Evolutionary conservation across 805 yeast genomes (phyloP).

Genomic region (Priceomyces fermenticarens): DNA sequence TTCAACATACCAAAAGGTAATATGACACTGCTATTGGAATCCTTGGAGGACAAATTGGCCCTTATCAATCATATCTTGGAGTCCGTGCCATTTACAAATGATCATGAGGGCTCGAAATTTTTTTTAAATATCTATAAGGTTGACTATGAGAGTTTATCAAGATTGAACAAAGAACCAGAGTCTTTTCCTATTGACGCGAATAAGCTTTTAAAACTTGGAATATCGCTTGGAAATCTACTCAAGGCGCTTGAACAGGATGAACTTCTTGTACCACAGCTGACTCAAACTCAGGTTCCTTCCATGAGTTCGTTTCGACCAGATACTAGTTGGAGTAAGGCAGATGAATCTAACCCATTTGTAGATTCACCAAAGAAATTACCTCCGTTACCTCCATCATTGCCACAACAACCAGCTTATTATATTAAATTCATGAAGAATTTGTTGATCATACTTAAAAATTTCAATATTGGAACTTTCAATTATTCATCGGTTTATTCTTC

Average conservation of each 20-base stretch:
- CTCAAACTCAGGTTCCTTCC: slow-evolving; percentile 18
- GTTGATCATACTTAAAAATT: slow-evolving; percentile 32
- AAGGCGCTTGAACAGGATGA: slow-evolving; percentile 35
- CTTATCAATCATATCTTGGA: slow-evolving; percentile 24
- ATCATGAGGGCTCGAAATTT: slow-evolving; percentile 12
- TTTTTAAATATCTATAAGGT: slow-evolving; percentile 34
- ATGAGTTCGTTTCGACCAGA: slow-evolving; percentile 6
- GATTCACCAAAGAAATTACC: slow-evolving; percentile 1
- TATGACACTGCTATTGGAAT: slow-evolving; percentile 8
- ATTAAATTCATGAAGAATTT: slow-evolving; percentile 33
- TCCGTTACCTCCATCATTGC: neutral
- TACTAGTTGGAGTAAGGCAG: slow-evolving; percentile 3
- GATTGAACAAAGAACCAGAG: slow-evolving; percentile 19
- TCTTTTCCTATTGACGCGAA: slow-evolving; percentile 33
- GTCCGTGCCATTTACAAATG: slow-evolving; percentile 32
- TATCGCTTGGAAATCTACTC: slow-evolving; percentile 40
- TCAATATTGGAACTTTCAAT: slow-evolving; percentile 30
- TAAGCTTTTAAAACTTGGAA: slow-evolving; percentile 38
- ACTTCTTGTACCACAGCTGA: slow-evolving; percentile 22
- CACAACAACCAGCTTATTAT: slow-evolving; percentile 25
- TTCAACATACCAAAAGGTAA: neutral
- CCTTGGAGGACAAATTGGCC: slow-evolving; percentile 24
- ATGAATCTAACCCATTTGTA: slow-evolving; percentile 6
- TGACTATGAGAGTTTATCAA: slow-evolving; percentile 16
- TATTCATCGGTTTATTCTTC: slow-evolving; percentile 1